Evolutionary conservation across 108 stramenopile species (phyloP).

Genomic region (Bacterosira constricta): DNA sequence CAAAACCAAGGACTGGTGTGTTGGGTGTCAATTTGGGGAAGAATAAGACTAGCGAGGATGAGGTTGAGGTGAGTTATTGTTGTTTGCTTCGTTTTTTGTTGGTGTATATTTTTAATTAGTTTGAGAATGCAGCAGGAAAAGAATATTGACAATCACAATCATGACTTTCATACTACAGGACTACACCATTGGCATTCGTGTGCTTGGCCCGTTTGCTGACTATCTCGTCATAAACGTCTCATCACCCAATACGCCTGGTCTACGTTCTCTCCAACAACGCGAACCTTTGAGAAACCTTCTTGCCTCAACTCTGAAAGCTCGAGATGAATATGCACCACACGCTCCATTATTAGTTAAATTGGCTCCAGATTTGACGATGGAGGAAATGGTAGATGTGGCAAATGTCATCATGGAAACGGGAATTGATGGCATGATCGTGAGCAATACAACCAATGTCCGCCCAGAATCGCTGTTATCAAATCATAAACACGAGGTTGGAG

Average conservation of each 20-base stretch:
- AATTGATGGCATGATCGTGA: slow-evolving; percentile 92
- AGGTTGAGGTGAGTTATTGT: slow-evolving; percentile 41
- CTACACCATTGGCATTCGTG: slow-evolving; percentile 77
- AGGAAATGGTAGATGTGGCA: slow-evolving; percentile 83
- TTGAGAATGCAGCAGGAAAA: too few relatives aligned
- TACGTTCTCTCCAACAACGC: slow-evolving; percentile 81
- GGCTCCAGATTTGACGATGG: slow-evolving; percentile 87
- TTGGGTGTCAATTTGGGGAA: slow-evolving; percentile 94
- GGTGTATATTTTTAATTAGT: too few relatives aligned
- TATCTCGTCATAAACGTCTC: slow-evolving; percentile 95
- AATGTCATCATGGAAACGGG: slow-evolving; percentile 54
- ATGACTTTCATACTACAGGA: slow-evolving; percentile 50
- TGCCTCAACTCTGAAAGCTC: slow-evolving; percentile 54
- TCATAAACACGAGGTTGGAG: slow-evolving; percentile 75
- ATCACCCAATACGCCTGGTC: slow-evolving; percentile 93
- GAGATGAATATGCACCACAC: slow-evolving; percentile 48
- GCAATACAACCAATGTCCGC: slow-evolving; percentile 89
- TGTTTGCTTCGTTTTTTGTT: too few relatives aligned
- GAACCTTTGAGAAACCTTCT: slow-evolving; percentile 69
- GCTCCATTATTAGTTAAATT: slow-evolving; percentile 93
- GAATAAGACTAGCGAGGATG: slow-evolving; percentile 80
- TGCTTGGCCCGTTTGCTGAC: slow-evolving; percentile 89
- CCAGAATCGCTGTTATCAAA: slow-evolving; percentile 58
- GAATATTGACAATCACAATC: too few relatives aligned
- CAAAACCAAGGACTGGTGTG: slow-evolving; percentile 43